Percentiles rank a stretch among this genome's conserved stretches.
Evolutionary conservation across 2,329 filamentous ascomycete genomes (phyloP).

Genomic region (Amauroascus verrucosus): DNA sequence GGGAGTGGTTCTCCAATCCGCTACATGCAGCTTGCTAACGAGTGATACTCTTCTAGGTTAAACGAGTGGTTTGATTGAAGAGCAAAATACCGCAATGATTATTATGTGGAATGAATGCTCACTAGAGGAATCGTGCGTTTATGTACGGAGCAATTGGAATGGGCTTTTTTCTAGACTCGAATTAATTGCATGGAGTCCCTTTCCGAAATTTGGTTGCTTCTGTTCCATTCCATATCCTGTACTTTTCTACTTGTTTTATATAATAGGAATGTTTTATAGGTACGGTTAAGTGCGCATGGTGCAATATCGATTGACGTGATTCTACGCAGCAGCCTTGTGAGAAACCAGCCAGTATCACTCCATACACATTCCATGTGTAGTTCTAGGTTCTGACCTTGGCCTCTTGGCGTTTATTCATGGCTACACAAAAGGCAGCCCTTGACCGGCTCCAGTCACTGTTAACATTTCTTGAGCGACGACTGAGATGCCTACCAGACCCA

Average conservation of each 20-base stretch:
- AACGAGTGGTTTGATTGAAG: conserved; percentile 36
- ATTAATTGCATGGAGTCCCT: neutral
- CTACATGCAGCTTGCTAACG: conserved; percentile 7
- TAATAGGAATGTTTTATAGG: neutral
- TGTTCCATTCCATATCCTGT: neutral
- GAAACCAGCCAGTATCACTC: no score
- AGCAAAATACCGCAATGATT: conserved; percentile 4
- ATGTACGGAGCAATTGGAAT: conserved; percentile 3
- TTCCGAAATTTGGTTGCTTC: neutral
- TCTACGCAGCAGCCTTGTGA: no score
- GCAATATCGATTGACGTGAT: neutral
- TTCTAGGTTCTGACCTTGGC: no score
- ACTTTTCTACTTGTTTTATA: neutral
- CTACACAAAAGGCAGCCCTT: no score
- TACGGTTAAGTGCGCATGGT: neutral
- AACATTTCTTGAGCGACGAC: no score
- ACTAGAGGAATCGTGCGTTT: conserved; percentile 5
- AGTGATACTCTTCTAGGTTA: conserved; percentile 29
- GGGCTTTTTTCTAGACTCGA: neutral
- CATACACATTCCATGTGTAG: no score
- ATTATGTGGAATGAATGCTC: conserved; percentile 10
- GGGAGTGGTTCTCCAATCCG: neutral
- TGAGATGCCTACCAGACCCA: no score
- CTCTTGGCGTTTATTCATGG: no score
- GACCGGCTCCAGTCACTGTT: no score